phyloP scores from a whole-genome alignment of 257 asterid species.

The Rubia yunnanensis region DNA sequence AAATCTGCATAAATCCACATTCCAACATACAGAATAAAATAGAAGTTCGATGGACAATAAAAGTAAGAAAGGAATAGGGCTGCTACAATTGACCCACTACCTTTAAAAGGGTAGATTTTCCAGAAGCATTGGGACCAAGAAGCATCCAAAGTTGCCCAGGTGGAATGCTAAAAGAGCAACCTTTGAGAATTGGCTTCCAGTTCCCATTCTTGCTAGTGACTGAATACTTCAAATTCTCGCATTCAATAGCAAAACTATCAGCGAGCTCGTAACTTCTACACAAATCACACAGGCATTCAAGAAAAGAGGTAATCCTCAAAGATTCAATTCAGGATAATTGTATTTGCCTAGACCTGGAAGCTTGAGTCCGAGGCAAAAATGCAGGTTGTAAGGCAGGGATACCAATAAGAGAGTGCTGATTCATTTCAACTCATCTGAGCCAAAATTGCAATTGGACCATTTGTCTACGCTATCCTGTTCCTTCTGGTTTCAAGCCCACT shows the following conservation, averaged over 20 bases:
- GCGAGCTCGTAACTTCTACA: constrained; percentile 26
- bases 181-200: constrained; percentile 49
- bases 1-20: constrained; percentile 38
- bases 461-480: background rate
- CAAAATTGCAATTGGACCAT: background rate
- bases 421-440: constrained; percentile 25
- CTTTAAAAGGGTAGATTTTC: constrained; percentile 89
- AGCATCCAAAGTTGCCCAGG: constrained; percentile 96
- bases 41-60: background rate
- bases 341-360: constrained; percentile 22
- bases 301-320: background rate
- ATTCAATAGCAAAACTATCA: constrained; percentile 44
- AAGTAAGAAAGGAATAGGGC: background rate
- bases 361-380: constrained; percentile 11
- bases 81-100: constrained; percentile 17
- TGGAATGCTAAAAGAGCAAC: constrained; percentile 68
- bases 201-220: constrained; percentile 40
- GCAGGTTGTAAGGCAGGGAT: constrained; percentile 37
- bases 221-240: constrained; percentile 59
- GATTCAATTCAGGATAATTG: background rate
- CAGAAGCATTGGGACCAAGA: constrained; percentile 93
- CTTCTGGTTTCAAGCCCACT: background rate
- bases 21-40: constrained; percentile 3
- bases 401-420: constrained; percentile 24
- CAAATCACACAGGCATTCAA: background rate